Conservation (phyloP, 805 yeast genomes). For the Cyberlindnera saturnus region DNA sequence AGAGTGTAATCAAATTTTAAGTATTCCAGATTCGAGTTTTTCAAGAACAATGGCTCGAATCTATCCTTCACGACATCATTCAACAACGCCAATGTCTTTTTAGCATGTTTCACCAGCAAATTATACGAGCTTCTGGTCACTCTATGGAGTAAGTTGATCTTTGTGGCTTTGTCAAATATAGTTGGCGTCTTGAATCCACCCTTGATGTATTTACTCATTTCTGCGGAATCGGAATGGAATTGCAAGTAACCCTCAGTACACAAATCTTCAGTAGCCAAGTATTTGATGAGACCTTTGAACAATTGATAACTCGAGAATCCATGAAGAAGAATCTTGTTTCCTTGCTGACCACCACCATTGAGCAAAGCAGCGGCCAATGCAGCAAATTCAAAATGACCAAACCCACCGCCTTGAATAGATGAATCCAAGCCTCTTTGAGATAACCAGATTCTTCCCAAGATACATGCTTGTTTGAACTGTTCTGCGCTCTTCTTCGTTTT, state of each 20-base stretch:
- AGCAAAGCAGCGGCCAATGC: conserved; percentile 73
- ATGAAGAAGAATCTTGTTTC: conserved; percentile 69
- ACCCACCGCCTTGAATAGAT: conserved; percentile 62
- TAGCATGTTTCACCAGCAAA: conserved; percentile 58
- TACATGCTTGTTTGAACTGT: conserved; percentile 80
- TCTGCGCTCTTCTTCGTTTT: conserved; percentile 71
- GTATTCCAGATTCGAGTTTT: conserved; percentile 44
- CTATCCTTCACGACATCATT: conserved; percentile 80
- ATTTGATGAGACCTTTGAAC: conserved; percentile 82
- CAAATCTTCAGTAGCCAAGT: conserved; percentile 75
- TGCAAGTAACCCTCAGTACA: conserved; percentile 57
- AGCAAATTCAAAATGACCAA: conserved; percentile 89
- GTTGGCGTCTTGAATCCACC: conserved; percentile 72
- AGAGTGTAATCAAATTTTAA: conserved; percentile 59
- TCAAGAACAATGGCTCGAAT: conserved; percentile 71
- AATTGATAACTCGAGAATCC: conserved; percentile 93
- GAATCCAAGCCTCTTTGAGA: conserved; percentile 79
- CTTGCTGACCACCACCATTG: conserved; percentile 74
- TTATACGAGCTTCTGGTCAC: conserved; percentile 66
- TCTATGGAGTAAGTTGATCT: conserved; percentile 75
- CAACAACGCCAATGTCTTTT: conserved; percentile 57
- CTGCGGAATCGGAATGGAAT: conserved; percentile 43
- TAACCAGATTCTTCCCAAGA: conserved; percentile 85
- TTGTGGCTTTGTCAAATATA: conserved; percentile 67
- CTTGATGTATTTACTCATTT: conserved; percentile 35